Conservation (phyloP, 1,284 basidiomycete genomes). For the Naganishia sp. region DNA sequence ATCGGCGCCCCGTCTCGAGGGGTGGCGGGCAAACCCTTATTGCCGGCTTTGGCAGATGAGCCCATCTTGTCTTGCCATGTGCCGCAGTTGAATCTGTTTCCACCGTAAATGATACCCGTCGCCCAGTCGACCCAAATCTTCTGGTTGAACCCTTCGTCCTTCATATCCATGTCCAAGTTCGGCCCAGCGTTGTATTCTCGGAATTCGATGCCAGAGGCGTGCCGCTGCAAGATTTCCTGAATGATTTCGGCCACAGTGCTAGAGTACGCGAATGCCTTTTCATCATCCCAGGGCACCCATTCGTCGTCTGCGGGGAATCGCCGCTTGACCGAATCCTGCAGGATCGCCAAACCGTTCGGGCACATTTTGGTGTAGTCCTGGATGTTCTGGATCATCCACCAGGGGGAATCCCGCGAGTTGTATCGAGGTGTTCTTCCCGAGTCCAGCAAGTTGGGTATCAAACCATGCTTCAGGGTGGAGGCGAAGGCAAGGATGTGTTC, state of each 20-base stretch:
- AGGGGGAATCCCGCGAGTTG: slow-evolving; percentile 48
- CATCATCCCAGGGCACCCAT: slow-evolving; percentile 90
- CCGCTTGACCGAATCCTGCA: slow-evolving; percentile 79
- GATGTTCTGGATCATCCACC: slow-evolving; percentile 99
- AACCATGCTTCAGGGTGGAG: slow-evolving; percentile 73
- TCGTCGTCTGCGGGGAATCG: slow-evolving; percentile 91
- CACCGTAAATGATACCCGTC: slow-evolving; percentile 86
- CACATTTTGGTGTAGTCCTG: slow-evolving; percentile 87
- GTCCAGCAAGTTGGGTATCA: slow-evolving; percentile 91
- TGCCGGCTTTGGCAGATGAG: slow-evolving; percentile 84
- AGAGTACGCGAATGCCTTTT: slow-evolving; percentile 75
- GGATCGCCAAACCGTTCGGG: slow-evolving; percentile 77
- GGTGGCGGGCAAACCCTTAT: slow-evolving; percentile 89
- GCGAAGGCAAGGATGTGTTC: slow-evolving; percentile 86
- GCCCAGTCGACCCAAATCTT: slow-evolving; percentile 91
- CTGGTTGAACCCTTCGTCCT: slow-evolving; percentile 87
- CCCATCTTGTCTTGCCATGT: slow-evolving; percentile 99
- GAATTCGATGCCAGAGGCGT: slow-evolving; percentile 89
- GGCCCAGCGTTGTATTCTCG: slow-evolving; percentile 91
- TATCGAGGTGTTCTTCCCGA: slow-evolving; percentile 78
- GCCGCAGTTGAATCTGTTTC: slow-evolving; percentile 65
- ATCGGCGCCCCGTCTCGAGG: slow-evolving; percentile 93
- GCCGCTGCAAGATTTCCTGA: slow-evolving; percentile 93
- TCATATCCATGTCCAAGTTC: slow-evolving; percentile 93
- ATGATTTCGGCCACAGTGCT: slow-evolving; percentile 87